Conservation (phyloP, 2,329 filamentous ascomycete genomes). For the Penicillium frequentans region DNA sequence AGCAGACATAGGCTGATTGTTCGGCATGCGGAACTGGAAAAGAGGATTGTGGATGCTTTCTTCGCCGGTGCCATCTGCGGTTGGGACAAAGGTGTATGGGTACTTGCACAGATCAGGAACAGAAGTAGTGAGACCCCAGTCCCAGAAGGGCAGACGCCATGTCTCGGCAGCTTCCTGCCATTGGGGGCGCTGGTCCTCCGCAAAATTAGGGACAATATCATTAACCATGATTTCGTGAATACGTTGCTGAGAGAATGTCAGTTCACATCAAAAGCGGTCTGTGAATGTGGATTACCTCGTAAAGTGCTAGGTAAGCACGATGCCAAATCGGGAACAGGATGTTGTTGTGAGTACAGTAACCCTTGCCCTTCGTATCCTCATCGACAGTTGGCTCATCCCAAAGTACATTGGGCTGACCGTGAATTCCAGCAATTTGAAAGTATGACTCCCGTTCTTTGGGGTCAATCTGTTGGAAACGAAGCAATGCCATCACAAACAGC, state of each 20-base stretch:
- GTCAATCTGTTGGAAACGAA: slow-evolving; percentile 11
- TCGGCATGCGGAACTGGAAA: slow-evolving; percentile 44
- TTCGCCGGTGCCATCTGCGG: slow-evolving; percentile 36
- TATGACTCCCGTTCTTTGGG: slow-evolving; percentile 8
- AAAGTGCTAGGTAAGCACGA: slow-evolving; percentile 70
- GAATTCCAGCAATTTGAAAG: slow-evolving; percentile 14
- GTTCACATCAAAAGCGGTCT: not conserved
- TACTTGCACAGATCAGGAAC: slow-evolving; percentile 30
- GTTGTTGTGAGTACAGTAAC: slow-evolving; percentile 76
- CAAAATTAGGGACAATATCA: slow-evolving; percentile 13
- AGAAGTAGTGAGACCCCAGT: slow-evolving; percentile 39
- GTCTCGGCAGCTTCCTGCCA: slow-evolving; percentile 46
- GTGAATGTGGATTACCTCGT: slow-evolving; percentile 41
- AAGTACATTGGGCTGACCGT: slow-evolving; percentile 9
- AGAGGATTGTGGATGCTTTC: slow-evolving; percentile 46
- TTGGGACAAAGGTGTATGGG: slow-evolving; percentile 35
- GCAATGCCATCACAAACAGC: slow-evolving; percentile 16
- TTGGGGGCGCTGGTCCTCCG: slow-evolving; percentile 12
- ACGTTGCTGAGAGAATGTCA: slow-evolving; percentile 32
- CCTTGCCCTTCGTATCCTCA: slow-evolving; percentile 35
- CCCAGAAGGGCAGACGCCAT: slow-evolving; percentile 53
- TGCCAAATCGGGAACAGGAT: slow-evolving; percentile 82
- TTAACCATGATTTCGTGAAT: slow-evolving; percentile 38
- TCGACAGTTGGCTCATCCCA: slow-evolving; percentile 10
- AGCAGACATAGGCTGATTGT: slow-evolving; percentile 12